A percentile compares a stretch with the other conserved stretches of the same genome.
Evolutionary conservation across 225 moss, liverwort and hornwort genomes (phyloP).

Genomic region (Neckera pumila): DNA sequence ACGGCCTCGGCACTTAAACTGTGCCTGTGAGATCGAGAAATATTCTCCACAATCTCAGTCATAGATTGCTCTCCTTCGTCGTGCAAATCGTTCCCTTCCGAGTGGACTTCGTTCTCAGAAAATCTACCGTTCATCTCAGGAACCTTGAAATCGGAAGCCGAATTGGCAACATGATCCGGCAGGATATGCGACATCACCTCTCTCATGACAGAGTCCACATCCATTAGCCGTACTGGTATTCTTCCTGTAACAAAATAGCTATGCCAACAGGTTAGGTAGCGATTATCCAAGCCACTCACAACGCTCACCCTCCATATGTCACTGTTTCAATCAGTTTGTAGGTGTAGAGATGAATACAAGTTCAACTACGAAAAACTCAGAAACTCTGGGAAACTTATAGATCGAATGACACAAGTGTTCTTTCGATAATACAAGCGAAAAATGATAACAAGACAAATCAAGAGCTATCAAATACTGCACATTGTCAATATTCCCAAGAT

Average conservation of each 20-base stretch:
- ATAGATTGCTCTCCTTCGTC: not conserved
- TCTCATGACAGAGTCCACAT: constrained; percentile 18
- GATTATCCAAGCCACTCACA: not conserved
- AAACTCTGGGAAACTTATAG: too few relatives aligned
- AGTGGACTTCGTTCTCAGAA: not conserved
- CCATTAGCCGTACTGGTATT: constrained; percentile 4
- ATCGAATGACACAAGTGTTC: too few relatives aligned
- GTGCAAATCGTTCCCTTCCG: not conserved
- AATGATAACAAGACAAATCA: not conserved
- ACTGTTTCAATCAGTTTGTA: not conserved
- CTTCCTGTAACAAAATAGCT: not conserved
- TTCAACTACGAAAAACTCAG: not conserved
- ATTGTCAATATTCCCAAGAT: not conserved
- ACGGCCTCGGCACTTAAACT: constrained; percentile 23
- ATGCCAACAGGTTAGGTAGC: not conserved
- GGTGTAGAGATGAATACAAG: not conserved
- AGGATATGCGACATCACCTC: constrained; percentile 2
- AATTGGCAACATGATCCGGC: not conserved
- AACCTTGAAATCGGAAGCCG: not conserved
- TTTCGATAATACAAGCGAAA: too few relatives aligned
- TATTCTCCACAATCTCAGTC: constrained; percentile 9
- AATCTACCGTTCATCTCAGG: not conserved
- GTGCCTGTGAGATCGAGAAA: constrained; percentile 23
- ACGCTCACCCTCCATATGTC: fast-evolving
- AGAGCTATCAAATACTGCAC: too few relatives aligned